Evolutionary conservation across 2,329 filamentous ascomycete genomes (phyloP).

Genomic region (Ascochyta rabiei): DNA sequence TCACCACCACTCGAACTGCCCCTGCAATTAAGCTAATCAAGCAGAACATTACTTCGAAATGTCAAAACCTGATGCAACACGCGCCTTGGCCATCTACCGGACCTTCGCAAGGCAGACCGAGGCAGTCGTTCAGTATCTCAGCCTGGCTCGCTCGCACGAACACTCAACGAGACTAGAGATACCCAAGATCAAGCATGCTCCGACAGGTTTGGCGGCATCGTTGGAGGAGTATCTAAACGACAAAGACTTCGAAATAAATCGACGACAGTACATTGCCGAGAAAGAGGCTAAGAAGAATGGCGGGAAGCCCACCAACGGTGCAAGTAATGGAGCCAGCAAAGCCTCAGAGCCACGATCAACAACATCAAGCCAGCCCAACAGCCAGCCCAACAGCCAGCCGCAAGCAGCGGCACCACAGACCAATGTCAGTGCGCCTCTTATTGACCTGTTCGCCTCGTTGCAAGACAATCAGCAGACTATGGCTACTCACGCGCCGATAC

Average conservation of each 20-base stretch:
- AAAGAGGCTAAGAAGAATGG: slow-evolving; percentile 71
- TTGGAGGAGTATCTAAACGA: slow-evolving; percentile 95
- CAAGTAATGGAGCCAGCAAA: slow-evolving; percentile 40
- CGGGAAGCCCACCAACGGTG: slow-evolving; percentile 48
- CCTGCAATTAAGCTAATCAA: slow-evolving; percentile 23
- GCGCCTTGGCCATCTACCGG: slow-evolving; percentile 90
- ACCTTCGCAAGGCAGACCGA: slow-evolving; percentile 92
- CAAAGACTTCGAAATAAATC: slow-evolving; percentile 91
- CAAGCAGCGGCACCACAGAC: slow-evolving; percentile 26
- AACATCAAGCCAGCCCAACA: slow-evolving; percentile 33
- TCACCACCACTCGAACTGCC: neutral
- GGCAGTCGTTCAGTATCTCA: slow-evolving; percentile 86
- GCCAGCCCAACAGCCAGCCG: slow-evolving; percentile 31
- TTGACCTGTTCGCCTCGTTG: slow-evolving; percentile 43
- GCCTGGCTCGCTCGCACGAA: slow-evolving; percentile 86
- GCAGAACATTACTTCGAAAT: slow-evolving; percentile 97
- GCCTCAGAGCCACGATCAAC: slow-evolving; percentile 42
- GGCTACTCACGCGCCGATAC: slow-evolving; percentile 41
- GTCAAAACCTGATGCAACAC: slow-evolving; percentile 90
- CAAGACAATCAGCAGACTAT: slow-evolving; percentile 47
- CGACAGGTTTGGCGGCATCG: slow-evolving; percentile 85
- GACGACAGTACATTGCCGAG: slow-evolving; percentile 88
- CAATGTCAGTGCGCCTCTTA: slow-evolving; percentile 36
- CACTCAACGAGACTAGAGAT: slow-evolving; percentile 92
- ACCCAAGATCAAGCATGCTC: slow-evolving; percentile 95